These are phyloP conservation scores for Myriosclerotinia scirpicola DNA, from an alignment of 2,329 filamentous ascomycete species.

Conservation along the genomic window DNA sequence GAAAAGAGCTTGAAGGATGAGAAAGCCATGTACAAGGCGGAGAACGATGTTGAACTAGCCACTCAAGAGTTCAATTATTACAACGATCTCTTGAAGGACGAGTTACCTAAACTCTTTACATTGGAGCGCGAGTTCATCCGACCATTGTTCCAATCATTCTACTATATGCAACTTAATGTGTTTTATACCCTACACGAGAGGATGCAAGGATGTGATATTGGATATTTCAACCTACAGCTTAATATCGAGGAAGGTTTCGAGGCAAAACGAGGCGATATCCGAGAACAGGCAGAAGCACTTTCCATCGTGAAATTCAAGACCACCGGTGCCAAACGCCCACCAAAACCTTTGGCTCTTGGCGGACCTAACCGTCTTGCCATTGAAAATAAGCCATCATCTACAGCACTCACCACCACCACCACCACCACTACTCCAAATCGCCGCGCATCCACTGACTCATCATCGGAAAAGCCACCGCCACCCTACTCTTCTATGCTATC, in stretches of 20 bases:
- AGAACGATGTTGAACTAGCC: slow-evolving; percentile 84
- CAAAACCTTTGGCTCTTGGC: slow-evolving; percentile 33
- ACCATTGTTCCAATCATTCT: slow-evolving; percentile 97
- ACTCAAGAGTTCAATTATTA: slow-evolving; percentile 98
- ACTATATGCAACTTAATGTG: slow-evolving; percentile 99
- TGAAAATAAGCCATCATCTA: slow-evolving; percentile 27
- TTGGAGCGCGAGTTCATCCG: slow-evolving; percentile 94
- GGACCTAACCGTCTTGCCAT: slow-evolving; percentile 31
- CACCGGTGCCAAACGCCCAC: slow-evolving; percentile 62
- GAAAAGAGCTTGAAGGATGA: slow-evolving; percentile 96
- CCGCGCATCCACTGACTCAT: slow-evolving; percentile 43
- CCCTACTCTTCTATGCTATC: slow-evolving; percentile 57
- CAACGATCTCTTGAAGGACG: slow-evolving; percentile 94
- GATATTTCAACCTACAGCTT: slow-evolving; percentile 90
- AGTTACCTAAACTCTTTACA: slow-evolving; percentile 85
- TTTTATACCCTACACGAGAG: slow-evolving; percentile 98
- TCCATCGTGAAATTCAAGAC: slow-evolving; percentile 90
- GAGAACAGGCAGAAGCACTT: slow-evolving; percentile 80
- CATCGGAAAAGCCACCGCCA: slow-evolving; percentile 62
- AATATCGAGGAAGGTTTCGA: slow-evolving; percentile 92
- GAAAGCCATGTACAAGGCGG: slow-evolving; percentile 93
- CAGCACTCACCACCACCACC: slow-evolving; percentile 30
- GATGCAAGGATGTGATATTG: slow-evolving; percentile 97
- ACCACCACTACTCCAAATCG: slow-evolving; percentile 37
- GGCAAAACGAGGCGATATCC: slow-evolving; percentile 83